phyloP scores from a whole-genome alignment of 1,284 basidiomycete species.

The Schizophyllum commune region DNA sequence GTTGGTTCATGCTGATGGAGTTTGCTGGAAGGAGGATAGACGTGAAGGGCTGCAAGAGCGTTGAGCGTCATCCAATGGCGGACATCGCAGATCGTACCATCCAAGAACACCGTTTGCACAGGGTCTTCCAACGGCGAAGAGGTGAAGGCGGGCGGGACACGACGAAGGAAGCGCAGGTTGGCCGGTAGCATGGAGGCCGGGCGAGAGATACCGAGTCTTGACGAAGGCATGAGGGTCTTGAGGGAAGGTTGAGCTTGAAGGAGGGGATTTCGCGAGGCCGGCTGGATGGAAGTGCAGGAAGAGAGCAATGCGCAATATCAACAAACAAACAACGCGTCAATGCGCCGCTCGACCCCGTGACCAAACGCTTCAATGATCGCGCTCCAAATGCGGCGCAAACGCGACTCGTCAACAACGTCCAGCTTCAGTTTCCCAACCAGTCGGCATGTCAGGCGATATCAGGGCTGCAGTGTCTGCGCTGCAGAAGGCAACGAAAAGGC shows the following conservation, averaged over 20 bases:
- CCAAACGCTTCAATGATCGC: neutral
- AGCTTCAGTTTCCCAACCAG: no score
- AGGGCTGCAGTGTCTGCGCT: neutral
- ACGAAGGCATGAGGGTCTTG: neutral
- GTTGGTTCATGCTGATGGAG: neutral
- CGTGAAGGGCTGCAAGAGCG: neutral
- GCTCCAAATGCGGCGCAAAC: neutral
- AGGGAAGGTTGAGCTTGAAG: neutral
- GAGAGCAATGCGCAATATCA: neutral
- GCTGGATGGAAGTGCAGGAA: neutral
- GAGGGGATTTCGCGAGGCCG: neutral
- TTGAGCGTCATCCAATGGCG: neutral
- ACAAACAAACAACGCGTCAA: neutral
- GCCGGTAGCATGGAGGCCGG: neutral
- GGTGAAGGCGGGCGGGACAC: neutral
- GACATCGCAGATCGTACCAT: neutral
- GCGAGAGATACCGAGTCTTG: neutral
- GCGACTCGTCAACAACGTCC: no score
- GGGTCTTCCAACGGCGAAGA: neutral
- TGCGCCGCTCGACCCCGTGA: neutral
- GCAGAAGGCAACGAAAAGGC: neutral
- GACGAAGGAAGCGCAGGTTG: neutral
- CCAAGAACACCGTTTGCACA: neutral
- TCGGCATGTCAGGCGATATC: neutral
- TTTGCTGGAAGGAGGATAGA: neutral